These are phyloP conservation scores for Eremomyces bilateralis DNA, from an alignment of 495 filamentous ascomycete genomes.

Conservation along the genomic window DNA sequence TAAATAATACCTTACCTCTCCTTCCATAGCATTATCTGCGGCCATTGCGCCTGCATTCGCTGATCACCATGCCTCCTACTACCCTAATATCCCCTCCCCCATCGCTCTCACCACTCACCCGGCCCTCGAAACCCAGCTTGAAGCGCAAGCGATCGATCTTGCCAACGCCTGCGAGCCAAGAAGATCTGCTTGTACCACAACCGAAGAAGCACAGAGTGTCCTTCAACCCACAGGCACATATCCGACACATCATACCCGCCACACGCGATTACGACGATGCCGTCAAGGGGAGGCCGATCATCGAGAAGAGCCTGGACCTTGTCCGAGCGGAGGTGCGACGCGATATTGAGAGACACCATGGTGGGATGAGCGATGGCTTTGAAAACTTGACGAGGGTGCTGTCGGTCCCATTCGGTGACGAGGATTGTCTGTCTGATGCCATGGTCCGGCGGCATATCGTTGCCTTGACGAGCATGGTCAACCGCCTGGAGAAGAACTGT, in stretches of 20 bases:
- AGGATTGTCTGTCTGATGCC: conserved; percentile 27
- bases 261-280: too few species aligned
- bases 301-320: conserved; percentile 34
- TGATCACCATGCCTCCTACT: too few species aligned
- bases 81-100: too few species aligned
- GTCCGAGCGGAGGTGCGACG: conserved; percentile 48
- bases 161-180: too few species aligned
- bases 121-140: too few species aligned
- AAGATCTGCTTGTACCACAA: too few species aligned
- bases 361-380: conserved; percentile 48
- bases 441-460: conserved; percentile 52
- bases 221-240: neutral
- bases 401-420: conserved; percentile 21
- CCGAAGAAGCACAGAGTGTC: conserved; percentile 11
- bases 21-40: too few species aligned
- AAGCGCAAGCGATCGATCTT: too few species aligned
- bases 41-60: too few species aligned
- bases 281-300: conserved; percentile 28
- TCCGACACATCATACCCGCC: too few species aligned
- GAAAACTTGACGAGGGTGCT: conserved; percentile 53
- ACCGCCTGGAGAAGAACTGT: conserved; percentile 48
- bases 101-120: too few species aligned
- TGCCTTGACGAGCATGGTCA: conserved; percentile 52
- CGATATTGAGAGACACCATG: conserved; percentile 53
- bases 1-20: too few species aligned